phyloP scores from a whole-genome alignment of 2,329 filamentous ascomycete species.

The Passalora sequoiae region DNA sequence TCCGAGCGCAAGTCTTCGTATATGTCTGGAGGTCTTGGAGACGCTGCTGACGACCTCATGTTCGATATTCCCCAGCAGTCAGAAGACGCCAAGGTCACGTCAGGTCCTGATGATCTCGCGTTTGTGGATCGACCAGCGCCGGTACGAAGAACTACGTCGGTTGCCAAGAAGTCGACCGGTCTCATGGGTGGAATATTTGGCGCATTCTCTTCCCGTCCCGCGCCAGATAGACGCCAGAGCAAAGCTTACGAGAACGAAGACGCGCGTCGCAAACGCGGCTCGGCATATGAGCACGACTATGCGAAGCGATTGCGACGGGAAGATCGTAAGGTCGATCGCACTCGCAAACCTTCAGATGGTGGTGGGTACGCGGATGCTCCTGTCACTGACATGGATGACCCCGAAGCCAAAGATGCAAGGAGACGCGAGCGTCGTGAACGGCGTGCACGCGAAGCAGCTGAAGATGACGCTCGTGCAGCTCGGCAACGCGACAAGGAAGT shows the following conservation, averaged over 20 bases:
- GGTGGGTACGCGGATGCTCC: conserved; percentile 27
- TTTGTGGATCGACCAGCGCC: conserved; percentile 50
- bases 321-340: conserved; percentile 31
- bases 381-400: conserved; percentile 30
- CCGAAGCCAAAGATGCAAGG: conserved; percentile 29
- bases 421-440: conserved; percentile 34
- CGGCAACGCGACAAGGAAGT: conserved; percentile 27
- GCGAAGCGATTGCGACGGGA: conserved; percentile 36
- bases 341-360: conserved; percentile 29
- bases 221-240: conserved; percentile 28
- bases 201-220: conserved; percentile 31
- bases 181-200: conserved; percentile 55
- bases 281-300: conserved; percentile 31
- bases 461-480: conserved; percentile 22
- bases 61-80: conserved; percentile 37
- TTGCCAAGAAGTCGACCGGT: conserved; percentile 51
- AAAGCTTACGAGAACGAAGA: conserved; percentile 35
- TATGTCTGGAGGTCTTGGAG: conserved; percentile 36
- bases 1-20: conserved; percentile 39
- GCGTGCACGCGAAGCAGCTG: conserved; percentile 20
- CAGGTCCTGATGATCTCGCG: conserved; percentile 48
- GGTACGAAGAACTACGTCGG: conserved; percentile 58
- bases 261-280: conserved; percentile 31
- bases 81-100: conserved; percentile 40
- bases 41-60: conserved; percentile 41